phyloP scores from a whole-genome alignment of 208 protist species.

The Leishmania martiniquensis region DNA sequence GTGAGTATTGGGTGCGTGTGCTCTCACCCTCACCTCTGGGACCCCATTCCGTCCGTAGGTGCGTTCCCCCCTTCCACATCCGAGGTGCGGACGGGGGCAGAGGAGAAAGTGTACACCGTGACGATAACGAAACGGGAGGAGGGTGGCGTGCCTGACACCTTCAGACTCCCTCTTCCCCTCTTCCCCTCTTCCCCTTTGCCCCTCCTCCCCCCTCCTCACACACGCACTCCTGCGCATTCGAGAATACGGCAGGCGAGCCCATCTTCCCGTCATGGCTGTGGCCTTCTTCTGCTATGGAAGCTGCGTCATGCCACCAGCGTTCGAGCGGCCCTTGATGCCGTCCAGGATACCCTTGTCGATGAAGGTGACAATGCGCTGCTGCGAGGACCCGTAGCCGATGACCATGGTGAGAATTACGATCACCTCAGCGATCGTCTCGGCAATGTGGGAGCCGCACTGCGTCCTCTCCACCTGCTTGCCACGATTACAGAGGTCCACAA shows the following conservation, averaged over 20 bases:
- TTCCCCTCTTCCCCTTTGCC: background rate
- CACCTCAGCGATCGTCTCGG: slow-evolving; percentile 68
- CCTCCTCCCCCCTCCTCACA: background rate
- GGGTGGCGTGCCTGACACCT: too few relatives aligned
- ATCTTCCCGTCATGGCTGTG: background rate
- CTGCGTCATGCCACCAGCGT: slow-evolving; percentile 72
- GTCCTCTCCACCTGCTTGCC: slow-evolving; percentile 29
- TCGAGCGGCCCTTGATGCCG: slow-evolving; percentile 80
- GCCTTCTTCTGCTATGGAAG: slow-evolving; percentile 30
- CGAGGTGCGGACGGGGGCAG: too few relatives aligned
- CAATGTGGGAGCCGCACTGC: slow-evolving; percentile 62
- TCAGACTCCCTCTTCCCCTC: too few relatives aligned
- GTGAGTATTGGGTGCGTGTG: background rate
- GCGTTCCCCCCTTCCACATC: too few relatives aligned
- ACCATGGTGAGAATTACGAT: slow-evolving; percentile 73
- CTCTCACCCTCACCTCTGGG: too few relatives aligned
- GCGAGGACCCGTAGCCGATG: slow-evolving; percentile 65
- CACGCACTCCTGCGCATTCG: too few relatives aligned
- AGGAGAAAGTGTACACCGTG: too few relatives aligned
- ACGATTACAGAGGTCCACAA: slow-evolving; percentile 75
- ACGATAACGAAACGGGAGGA: too few relatives aligned
- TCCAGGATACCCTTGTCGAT: slow-evolving; percentile 89
- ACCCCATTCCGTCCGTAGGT: too few relatives aligned
- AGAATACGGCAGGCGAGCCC: background rate
- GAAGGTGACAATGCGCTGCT: slow-evolving; percentile 86